phyloP scores from a whole-genome alignment of 129 eudicot species.

The Smallanthus sonchifolius region DNA sequence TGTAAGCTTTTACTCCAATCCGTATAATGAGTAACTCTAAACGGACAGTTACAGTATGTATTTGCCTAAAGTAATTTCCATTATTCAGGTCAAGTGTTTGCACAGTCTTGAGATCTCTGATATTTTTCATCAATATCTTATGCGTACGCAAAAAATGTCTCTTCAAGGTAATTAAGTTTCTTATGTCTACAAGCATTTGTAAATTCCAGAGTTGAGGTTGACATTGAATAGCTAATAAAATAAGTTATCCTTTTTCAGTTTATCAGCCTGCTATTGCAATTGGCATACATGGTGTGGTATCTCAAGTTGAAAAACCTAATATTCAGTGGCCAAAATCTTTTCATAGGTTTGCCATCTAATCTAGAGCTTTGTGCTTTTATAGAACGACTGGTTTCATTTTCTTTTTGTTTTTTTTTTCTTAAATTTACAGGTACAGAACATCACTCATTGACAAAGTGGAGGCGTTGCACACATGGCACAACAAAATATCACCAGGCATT shows the following conservation, averaged over 20 bases:
- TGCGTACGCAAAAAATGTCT: constrained; percentile 84
- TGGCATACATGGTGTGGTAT: constrained; percentile 56
- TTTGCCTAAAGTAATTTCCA: neutral
- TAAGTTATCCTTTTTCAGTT: constrained; percentile 33
- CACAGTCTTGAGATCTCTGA: constrained; percentile 66
- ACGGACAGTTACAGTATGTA: neutral
- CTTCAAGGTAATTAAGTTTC: constrained; percentile 53
- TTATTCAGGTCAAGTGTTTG: constrained; percentile 69
- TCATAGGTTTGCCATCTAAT: constrained; percentile 51
- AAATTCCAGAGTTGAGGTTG: neutral
- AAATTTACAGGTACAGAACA: constrained; percentile 59
- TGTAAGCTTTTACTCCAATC: constrained; percentile 35
- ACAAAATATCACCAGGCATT: constrained; percentile 57
- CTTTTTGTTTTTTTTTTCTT: neutral
- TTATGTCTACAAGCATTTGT: constrained; percentile 1
- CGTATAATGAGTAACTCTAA: neutral
- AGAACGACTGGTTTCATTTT: neutral
- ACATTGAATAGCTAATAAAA: constrained; percentile 12
- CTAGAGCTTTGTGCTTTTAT: constrained; percentile 1
- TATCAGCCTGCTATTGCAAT: constrained; percentile 76
- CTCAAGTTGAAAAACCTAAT: constrained; percentile 75
- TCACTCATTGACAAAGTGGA: constrained; percentile 66
- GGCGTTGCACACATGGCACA: constrained; percentile 60
- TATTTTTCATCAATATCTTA: constrained; percentile 60
- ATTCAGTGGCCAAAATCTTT: constrained; percentile 97